These are phyloP conservation scores for Juncus effusus DNA, from an alignment of 176 grass and related monocot genomes.

Conservation along the genomic window DNA sequence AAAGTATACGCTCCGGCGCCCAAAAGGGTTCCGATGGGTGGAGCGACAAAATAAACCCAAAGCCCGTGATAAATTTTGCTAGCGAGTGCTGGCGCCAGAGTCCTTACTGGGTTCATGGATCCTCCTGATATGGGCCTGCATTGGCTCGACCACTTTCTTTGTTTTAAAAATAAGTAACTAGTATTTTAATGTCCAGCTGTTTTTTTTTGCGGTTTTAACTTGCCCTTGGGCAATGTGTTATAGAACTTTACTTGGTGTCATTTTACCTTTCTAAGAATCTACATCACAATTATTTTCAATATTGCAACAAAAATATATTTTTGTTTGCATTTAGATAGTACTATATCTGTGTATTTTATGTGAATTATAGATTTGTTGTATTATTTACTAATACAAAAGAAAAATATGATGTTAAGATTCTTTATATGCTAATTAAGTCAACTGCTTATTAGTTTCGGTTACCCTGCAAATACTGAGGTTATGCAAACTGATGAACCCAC, in stretches of 20 bases:
- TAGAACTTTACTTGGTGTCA: no score
- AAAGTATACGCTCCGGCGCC: constrained; percentile 68
- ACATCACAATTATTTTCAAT: no score
- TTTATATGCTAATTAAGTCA: background rate
- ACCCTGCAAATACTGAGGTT: constrained; percentile 98
- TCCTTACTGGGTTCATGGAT: constrained; percentile 97
- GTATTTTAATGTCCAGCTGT: background rate
- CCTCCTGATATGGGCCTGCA: constrained; percentile 94
- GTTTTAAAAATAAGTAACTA: background rate
- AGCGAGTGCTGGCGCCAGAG: constrained; percentile 82
- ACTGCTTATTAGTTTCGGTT: constrained; percentile 31
- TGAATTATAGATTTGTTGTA: background rate
- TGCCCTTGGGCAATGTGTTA: no score
- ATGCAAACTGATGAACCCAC: constrained; percentile 95
- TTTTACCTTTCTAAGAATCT: no score
- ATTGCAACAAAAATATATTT: no score
- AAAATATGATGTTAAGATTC: background rate
- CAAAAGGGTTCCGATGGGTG: constrained; percentile 58
- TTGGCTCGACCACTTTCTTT: constrained; percentile 26
- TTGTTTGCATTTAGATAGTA: background rate
- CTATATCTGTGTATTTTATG: background rate
- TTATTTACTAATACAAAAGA: constrained; percentile 3
- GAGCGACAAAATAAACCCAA: constrained; percentile 92
- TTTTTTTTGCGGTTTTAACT: background rate
- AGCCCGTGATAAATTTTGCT: constrained; percentile 63